Evolutionary conservation across 805 yeast genomes (phyloP).

Genomic region (Nakazawaea pomicola): DNA sequence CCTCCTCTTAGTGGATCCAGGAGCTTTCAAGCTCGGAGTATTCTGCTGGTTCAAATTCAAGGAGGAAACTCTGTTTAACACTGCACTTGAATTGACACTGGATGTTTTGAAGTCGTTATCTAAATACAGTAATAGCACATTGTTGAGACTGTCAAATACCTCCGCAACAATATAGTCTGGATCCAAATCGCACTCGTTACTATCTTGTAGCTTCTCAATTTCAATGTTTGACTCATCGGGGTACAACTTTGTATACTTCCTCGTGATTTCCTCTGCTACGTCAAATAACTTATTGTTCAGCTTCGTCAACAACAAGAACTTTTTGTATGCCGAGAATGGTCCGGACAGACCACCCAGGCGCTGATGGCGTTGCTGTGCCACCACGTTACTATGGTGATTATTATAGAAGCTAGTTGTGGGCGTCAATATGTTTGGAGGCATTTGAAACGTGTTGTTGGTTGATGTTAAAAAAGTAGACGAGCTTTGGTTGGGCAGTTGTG

Average conservation of each 20-base stretch:
- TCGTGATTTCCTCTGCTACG: conserved; percentile 49
- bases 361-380: too few relatives aligned
- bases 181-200: conserved; percentile 67
- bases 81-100: conserved; percentile 2
- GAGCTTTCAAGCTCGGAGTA: conserved; percentile 12
- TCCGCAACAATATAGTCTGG: conserved; percentile 67
- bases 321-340: conserved; percentile 34
- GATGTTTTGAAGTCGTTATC: conserved; percentile 29
- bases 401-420: conserved; percentile 8
- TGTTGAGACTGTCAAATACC: conserved; percentile 51
- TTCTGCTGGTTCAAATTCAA: conserved; percentile 10
- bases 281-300: conserved; percentile 39
- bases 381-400: too few relatives aligned
- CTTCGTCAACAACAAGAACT: conserved; percentile 62
- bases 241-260: conserved; percentile 56
- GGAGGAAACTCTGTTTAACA: conserved; percentile 20
- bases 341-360: too few relatives aligned
- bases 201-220: conserved; percentile 63
- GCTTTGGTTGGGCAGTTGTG: conserved; percentile 1
- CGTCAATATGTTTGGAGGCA: conserved; percentile 18
- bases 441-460: conserved; percentile 25
- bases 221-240: conserved; percentile 50
- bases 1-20: conserved; percentile 9
- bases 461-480: conserved; percentile 31
- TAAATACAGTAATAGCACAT: conserved; percentile 41